Evolutionary conservation across 208 protist genomes (phyloP).

Genomic region (Trypanosoma grayi): DNA sequence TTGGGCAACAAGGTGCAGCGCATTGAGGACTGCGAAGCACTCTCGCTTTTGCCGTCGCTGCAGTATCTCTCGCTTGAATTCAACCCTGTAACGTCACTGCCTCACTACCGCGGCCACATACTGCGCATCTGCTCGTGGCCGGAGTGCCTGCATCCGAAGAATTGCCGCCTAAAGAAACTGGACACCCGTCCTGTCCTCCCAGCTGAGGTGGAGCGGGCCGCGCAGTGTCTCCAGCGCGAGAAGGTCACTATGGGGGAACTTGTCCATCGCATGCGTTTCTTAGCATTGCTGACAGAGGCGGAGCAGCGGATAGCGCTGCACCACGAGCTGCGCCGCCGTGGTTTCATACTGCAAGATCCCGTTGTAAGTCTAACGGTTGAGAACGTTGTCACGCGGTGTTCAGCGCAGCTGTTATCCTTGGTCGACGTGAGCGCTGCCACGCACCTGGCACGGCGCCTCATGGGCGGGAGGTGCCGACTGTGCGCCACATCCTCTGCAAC

Average conservation of each 20-base stretch:
- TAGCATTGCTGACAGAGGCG: slow-evolving; percentile 49
- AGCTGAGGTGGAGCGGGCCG: slow-evolving; percentile 40
- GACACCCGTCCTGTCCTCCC: slow-evolving; percentile 44
- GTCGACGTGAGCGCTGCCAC: slow-evolving; percentile 39
- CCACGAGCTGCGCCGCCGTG: slow-evolving; percentile 50
- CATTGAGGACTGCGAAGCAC: slow-evolving; percentile 78
- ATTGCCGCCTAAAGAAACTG: slow-evolving; percentile 72
- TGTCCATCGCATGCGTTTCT: slow-evolving; percentile 53
- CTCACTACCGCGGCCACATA: slow-evolving; percentile 80
- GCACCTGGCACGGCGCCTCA: slow-evolving; percentile 48
- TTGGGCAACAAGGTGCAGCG: slow-evolving; percentile 69
- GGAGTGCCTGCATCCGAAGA: slow-evolving; percentile 34
- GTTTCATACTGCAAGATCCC: slow-evolving; percentile 39
- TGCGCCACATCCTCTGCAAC: too few species aligned
- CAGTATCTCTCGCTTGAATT: slow-evolving; percentile 79
- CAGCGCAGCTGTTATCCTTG: slow-evolving; percentile 30
- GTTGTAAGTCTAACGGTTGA: slow-evolving; percentile 21
- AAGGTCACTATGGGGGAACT: slow-evolving; percentile 57
- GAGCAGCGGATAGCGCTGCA: slow-evolving; percentile 48
- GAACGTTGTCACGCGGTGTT: slow-evolving; percentile 42
- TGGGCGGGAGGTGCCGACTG: slow-evolving; percentile 34
- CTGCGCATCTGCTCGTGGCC: slow-evolving; percentile 80
- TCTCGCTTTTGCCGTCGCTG: slow-evolving; percentile 65
- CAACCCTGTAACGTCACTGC: slow-evolving; percentile 74
- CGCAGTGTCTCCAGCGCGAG: slow-evolving; percentile 60